Evolutionary conservation across 768 basidiomycete genomes (phyloP).

Genomic region (Scleroderma bovista): DNA sequence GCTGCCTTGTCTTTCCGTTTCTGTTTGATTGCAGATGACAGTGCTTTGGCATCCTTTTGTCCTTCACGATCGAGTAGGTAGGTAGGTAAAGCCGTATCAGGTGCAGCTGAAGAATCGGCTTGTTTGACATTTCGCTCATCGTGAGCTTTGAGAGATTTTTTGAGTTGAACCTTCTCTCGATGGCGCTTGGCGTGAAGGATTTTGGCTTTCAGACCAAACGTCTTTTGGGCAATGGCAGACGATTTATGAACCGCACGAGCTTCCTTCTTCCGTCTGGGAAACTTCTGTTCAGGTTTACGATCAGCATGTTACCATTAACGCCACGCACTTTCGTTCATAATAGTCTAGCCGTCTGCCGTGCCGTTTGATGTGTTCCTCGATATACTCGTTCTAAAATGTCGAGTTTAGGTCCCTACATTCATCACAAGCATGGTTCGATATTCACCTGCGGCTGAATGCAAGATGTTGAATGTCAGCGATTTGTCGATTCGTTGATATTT

Average conservation of each 20-base stretch:
- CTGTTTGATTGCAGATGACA: slow-evolving; percentile 95
- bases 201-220: slow-evolving; percentile 96
- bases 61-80: slow-evolving; percentile 96
- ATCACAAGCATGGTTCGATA: background rate
- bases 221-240: slow-evolving; percentile 85
- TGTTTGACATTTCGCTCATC: slow-evolving; percentile 99
- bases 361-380: slow-evolving; percentile 97
- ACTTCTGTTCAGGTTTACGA: background rate
- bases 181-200: slow-evolving; percentile 96
- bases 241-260: slow-evolving; percentile 72
- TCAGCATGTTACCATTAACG: background rate
- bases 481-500: background rate
- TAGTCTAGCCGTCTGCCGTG: slow-evolving; percentile 95
- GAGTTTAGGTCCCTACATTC: slow-evolving; percentile 7
- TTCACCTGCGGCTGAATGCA: slow-evolving; percentile 59
- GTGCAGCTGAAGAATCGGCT: slow-evolving; percentile 73
- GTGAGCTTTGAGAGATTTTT: slow-evolving; percentile 99
- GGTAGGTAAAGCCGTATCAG: slow-evolving; percentile 89
- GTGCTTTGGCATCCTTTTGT: slow-evolving; percentile 96
- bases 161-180: slow-evolving; percentile 96
- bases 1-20: slow-evolving; percentile 99
- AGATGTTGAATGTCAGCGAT: slow-evolving; percentile 9
- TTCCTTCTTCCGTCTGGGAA: slow-evolving; percentile 68
- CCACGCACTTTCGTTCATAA: slow-evolving; percentile 85
- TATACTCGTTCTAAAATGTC: slow-evolving; percentile 85